Conservation (phyloP, 164 flowering plant species). For the Vitis rotundifolia region DNA sequence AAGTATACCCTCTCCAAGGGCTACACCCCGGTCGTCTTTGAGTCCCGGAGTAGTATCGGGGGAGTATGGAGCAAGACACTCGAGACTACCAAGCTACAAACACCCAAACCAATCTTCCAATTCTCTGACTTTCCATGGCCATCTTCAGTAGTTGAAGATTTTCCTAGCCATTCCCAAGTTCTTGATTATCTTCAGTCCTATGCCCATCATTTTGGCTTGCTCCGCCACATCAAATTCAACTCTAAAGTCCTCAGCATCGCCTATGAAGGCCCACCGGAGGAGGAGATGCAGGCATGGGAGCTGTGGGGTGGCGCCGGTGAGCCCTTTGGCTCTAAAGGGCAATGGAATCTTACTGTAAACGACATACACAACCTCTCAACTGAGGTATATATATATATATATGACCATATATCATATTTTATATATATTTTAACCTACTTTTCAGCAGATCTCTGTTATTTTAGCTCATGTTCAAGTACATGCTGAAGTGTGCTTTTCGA, state of each 20-base stretch:
- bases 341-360: slow-evolving; percentile 18
- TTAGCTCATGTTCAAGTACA: too few relatives aligned
- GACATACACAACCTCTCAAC: slow-evolving; percentile 6
- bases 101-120: slow-evolving; percentile 27
- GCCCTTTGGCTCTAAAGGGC: slow-evolving; percentile 19
- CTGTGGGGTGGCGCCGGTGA: slow-evolving; percentile 43
- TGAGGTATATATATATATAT: neutral
- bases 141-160: slow-evolving; percentile 20
- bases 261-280: slow-evolving; percentile 22
- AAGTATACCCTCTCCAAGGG: slow-evolving; percentile 2
- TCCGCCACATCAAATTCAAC: slow-evolving; percentile 33
- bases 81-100: slow-evolving; percentile 6
- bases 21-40: too few relatives aligned
- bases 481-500: too few relatives aligned
- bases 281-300: slow-evolving; percentile 26
- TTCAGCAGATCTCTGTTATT: too few relatives aligned
- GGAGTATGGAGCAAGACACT: too few relatives aligned
- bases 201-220: slow-evolving; percentile 37
- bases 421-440: too few relatives aligned
- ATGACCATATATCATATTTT: too few relatives aligned
- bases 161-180: slow-evolving; percentile 35
- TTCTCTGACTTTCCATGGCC: slow-evolving; percentile 68
- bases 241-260: slow-evolving; percentile 34
- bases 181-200: slow-evolving; percentile 42
- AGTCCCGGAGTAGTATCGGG: too few relatives aligned